A percentile compares a stretch with the other conserved stretches of the same genome.
Evolutionary conservation across 371 early-diverging fungal species (phyloP).

Genomic region (Mortierella sp.): DNA sequence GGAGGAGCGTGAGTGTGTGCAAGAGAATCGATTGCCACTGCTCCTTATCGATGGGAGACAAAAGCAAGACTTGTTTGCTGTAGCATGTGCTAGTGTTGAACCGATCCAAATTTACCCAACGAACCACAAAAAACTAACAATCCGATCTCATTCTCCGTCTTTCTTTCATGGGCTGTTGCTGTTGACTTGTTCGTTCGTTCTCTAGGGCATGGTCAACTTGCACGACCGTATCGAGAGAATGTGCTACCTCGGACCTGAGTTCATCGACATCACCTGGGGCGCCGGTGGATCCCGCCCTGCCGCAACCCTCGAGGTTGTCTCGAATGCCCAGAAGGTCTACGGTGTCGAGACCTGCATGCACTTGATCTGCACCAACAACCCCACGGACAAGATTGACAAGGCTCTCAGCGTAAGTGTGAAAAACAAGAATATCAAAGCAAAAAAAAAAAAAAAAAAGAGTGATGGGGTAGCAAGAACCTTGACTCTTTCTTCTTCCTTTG

Average conservation of each 20-base stretch:
- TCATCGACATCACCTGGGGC: slow-evolving; percentile 97
- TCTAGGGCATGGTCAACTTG: slow-evolving; percentile 80
- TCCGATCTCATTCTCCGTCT: neutral
- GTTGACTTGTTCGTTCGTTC: neutral
- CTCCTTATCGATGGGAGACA: slow-evolving; percentile 3
- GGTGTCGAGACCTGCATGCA: slow-evolving; percentile 98
- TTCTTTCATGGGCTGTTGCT: neutral
- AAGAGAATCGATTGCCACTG: neutral
- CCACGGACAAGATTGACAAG: slow-evolving; percentile 84
- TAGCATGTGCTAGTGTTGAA: slow-evolving; percentile 4
- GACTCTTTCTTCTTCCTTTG: neutral
- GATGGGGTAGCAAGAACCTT: neutral
- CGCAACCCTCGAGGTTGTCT: slow-evolving; percentile 88
- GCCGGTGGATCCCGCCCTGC: slow-evolving; percentile 95
- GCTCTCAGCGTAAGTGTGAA: slow-evolving; percentile 76
- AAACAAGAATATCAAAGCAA: no score
- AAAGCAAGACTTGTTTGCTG: neutral
- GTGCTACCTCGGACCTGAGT: slow-evolving; percentile 93
- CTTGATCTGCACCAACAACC: slow-evolving; percentile 97
- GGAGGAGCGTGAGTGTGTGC: neutral
- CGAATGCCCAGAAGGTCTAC: slow-evolving; percentile 92
- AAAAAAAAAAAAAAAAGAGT: neutral
- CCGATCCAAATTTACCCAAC: slow-evolving; percentile 1
- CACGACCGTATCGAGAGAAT: slow-evolving; percentile 91
- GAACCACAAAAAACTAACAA: neutral